phyloP scores from a whole-genome alignment of 23 red algal genomes.

The Pyropia haitanensis region DNA sequence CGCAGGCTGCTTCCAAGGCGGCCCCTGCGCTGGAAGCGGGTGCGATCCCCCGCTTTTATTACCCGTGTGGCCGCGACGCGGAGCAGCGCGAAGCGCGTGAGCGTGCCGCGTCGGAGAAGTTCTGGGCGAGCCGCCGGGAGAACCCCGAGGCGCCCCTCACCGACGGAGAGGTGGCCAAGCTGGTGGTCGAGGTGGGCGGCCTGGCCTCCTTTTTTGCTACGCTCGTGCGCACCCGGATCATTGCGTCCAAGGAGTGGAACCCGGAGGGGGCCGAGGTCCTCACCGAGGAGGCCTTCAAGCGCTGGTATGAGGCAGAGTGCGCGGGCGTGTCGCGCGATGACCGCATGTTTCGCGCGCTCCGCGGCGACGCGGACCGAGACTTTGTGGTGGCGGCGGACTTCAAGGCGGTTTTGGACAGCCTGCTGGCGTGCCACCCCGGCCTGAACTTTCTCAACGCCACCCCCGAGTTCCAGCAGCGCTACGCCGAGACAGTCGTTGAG shows the following conservation, averaged over 20 bases:
- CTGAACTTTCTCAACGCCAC: slow-evolving; percentile 83
- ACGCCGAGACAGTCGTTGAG: slow-evolving; percentile 95
- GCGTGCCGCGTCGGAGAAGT: slow-evolving; percentile 13
- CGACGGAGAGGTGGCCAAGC: slow-evolving; percentile 39
- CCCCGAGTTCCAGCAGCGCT: slow-evolving; percentile 94
- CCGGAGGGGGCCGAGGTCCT: slow-evolving; percentile 18
- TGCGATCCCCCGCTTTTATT: slow-evolving; percentile 71
- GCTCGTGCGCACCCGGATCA: slow-evolving; percentile 43
- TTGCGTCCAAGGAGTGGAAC: slow-evolving; percentile 10
- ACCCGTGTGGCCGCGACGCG: slow-evolving; percentile 54
- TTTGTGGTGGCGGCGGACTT: slow-evolving; percentile 72
- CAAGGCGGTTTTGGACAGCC: slow-evolving; percentile 49
- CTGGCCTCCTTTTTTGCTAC: slow-evolving; percentile 70
- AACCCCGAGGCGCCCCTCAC: slow-evolving; percentile 12
- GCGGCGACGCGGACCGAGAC: slow-evolving; percentile 21
- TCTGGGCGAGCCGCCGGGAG: slow-evolving; percentile 20
- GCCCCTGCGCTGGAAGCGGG: background rate
- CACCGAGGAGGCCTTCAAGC: slow-evolving; percentile 25
- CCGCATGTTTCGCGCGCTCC: slow-evolving; percentile 52
- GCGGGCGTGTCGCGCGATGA: slow-evolving; percentile 25
- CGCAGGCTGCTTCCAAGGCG: slow-evolving; percentile 18
- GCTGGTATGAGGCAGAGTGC: slow-evolving; percentile 23
- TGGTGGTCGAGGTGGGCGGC: slow-evolving; percentile 53
- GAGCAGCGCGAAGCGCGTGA: slow-evolving; percentile 55
- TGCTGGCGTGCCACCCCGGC: slow-evolving; percentile 79